phyloP scores from a whole-genome alignment of 352 stramenopile genomes.

The Phytophthora rubi region DNA sequence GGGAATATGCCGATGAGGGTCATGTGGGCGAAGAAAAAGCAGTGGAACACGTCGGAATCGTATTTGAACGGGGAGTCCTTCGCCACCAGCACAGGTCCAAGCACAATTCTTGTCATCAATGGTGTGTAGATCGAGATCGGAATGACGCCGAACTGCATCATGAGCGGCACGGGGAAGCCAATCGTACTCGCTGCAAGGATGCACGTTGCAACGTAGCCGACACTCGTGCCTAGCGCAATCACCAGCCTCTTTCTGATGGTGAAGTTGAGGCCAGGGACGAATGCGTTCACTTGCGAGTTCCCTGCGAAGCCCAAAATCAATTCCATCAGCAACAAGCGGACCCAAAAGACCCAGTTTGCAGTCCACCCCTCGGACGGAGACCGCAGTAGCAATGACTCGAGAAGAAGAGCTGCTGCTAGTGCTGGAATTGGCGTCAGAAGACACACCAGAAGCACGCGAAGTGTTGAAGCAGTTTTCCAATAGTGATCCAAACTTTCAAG shows the following conservation, averaged over 20 bases:
- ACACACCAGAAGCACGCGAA: neutral
- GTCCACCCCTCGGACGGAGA: neutral
- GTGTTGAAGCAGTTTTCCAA: neutral
- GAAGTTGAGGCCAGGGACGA: constrained; percentile 2
- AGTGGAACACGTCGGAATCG: constrained; percentile 1
- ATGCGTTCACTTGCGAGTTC: constrained; percentile 3
- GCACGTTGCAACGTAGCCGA: neutral
- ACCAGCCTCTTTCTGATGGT: neutral
- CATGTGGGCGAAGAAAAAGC: constrained; percentile 12
- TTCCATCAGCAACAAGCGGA: constrained; percentile 1
- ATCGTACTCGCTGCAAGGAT: neutral
- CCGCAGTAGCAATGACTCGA: neutral
- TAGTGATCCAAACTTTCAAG: constrained; percentile 1
- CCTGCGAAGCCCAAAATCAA: neutral
- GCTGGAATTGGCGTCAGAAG: neutral
- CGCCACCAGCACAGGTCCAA: constrained; percentile 15
- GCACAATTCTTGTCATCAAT: constrained; percentile 3
- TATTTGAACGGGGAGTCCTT: constrained; percentile 7
- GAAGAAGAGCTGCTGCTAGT: neutral
- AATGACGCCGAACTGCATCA: constrained; percentile 6
- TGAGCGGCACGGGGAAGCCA: constrained; percentile 8
- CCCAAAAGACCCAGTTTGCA: neutral
- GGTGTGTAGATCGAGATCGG: constrained; percentile 6
- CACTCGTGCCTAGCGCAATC: neutral
- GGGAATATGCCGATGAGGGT: constrained; percentile 7